Percentiles rank a stretch among this genome's conserved stretches.
Evolutionary conservation across 2,329 filamentous ascomycete genomes (phyloP).

Genomic region (Geosmithia flava): DNA sequence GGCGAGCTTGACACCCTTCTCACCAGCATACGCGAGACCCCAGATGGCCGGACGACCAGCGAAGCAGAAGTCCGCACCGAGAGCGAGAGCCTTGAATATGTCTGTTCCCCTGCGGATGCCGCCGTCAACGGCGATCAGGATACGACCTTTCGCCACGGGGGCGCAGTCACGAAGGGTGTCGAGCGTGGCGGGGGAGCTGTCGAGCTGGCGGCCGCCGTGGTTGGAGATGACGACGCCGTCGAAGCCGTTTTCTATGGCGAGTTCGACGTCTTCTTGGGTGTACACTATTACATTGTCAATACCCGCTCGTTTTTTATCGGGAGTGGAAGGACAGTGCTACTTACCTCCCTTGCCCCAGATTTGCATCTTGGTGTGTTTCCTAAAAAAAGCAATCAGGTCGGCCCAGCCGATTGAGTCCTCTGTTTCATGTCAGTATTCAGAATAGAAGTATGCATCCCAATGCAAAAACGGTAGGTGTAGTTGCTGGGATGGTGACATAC

Average conservation of each 20-base stretch:
- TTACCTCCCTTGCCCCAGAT: constrained; percentile 17
- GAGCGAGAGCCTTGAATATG: constrained; percentile 13
- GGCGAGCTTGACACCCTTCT: constrained; percentile 23
- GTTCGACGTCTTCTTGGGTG: constrained; percentile 8
- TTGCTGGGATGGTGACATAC: not conserved
- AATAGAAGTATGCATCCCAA: no score
- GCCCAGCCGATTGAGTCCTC: constrained; percentile 25
- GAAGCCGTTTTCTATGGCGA: constrained; percentile 7
- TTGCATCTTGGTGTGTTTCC: constrained; percentile 30
- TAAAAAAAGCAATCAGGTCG: constrained; percentile 32
- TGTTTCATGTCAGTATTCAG: constrained; percentile 17
- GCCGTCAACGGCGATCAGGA: constrained; percentile 2
- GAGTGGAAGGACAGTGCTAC: constrained; percentile 19
- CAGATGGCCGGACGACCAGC: constrained; percentile 18
- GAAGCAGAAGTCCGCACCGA: constrained; percentile 14
- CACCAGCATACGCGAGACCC: constrained; percentile 11
- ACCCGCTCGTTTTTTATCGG: constrained; percentile 7
- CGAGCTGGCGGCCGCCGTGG: constrained; percentile 9
- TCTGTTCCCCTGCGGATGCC: constrained; percentile 6
- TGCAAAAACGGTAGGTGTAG: no score
- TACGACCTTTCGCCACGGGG: not conserved
- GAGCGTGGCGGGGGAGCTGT: constrained; percentile 6
- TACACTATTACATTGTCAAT: constrained; percentile 1
- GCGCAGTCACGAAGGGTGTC: constrained; percentile 6
- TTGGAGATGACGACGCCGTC: constrained; percentile 10